Conservation (phyloP, 2,329 filamentous ascomycete species). For the Aureobasidium sp. region DNA sequence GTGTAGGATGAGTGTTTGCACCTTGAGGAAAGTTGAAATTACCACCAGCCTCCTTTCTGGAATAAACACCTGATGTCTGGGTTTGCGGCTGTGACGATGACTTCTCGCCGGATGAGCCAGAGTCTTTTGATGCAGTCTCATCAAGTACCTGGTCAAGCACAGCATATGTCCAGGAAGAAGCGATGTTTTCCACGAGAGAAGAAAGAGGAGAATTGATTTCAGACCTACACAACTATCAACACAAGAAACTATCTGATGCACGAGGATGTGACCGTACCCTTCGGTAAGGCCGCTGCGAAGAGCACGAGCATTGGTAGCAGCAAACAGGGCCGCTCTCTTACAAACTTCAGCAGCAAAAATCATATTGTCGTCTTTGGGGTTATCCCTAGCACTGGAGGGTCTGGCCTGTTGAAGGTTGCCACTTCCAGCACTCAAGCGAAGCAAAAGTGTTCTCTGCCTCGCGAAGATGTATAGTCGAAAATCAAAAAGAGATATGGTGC, state of each 20-base stretch:
- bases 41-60: slow-evolving; percentile 2
- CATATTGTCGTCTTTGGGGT: slow-evolving; percentile 55
- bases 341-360: slow-evolving; percentile 80
- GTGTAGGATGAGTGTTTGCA: slow-evolving; percentile 17
- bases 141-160: slow-evolving; percentile 68
- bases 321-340: slow-evolving; percentile 72
- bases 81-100: background rate
- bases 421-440: slow-evolving; percentile 57
- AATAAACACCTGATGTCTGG: background rate
- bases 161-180: slow-evolving; percentile 71
- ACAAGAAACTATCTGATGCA: slow-evolving; percentile 1
- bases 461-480: slow-evolving; percentile 92
- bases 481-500: slow-evolving; percentile 93
- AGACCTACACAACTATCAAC: slow-evolving; percentile 26
- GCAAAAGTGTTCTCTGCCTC: slow-evolving; percentile 72
- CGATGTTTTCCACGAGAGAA: slow-evolving; percentile 60
- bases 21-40: slow-evolving; percentile 19
- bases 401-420: slow-evolving; percentile 11
- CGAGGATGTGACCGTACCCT: slow-evolving; percentile 42
- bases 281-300: slow-evolving; percentile 70
- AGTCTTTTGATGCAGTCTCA: slow-evolving; percentile 62
- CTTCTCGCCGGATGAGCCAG: slow-evolving; percentile 50
- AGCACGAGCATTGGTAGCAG: slow-evolving; percentile 70
- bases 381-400: background rate
- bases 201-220: slow-evolving; percentile 22